phyloP scores from a whole-genome alignment of 148 eudicot species.

The Dysphania ambrosioides region DNA sequence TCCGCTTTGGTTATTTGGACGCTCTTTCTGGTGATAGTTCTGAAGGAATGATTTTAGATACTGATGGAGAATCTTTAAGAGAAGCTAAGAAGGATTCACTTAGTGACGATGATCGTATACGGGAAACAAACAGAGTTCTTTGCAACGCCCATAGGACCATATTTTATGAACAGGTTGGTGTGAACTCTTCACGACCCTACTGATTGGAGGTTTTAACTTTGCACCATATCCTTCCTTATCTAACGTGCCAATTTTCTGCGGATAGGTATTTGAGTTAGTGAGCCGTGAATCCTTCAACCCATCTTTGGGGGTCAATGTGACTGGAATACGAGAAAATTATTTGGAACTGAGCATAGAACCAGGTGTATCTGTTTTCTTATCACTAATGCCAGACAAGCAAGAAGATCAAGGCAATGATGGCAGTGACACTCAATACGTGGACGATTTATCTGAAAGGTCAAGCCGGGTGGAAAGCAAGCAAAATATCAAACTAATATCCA shows the following conservation, averaged over 20 bases:
- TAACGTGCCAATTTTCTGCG: conserved; percentile 14
- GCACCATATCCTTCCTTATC: neutral
- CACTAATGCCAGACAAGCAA: conserved; percentile 52
- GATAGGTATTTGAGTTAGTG: conserved; percentile 81
- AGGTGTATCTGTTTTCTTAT: conserved; percentile 68
- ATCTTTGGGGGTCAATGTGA: conserved; percentile 63
- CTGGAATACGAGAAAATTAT: conserved; percentile 74
- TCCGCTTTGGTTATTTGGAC: conserved; percentile 67
- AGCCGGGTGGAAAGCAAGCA: conserved; percentile 33
- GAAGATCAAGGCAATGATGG: conserved; percentile 35
- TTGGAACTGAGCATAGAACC: conserved; percentile 70
- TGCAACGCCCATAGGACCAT: conserved; percentile 78
- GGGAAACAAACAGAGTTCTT: conserved; percentile 57
- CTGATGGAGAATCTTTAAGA: conserved; percentile 36
- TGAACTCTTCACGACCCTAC: neutral
- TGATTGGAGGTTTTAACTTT: neutral
- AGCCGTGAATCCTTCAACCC: conserved; percentile 80
- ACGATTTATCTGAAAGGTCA: conserved; percentile 42
- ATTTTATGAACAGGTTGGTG: conserved; percentile 74
- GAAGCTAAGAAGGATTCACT: conserved; percentile 44
- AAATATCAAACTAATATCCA: conserved; percentile 28
- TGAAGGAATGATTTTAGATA: conserved; percentile 23
- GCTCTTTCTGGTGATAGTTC: conserved; percentile 22
- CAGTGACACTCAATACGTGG: conserved; percentile 36
- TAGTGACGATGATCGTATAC: conserved; percentile 64